Conservation (phyloP, 768 basidiomycete species). For the Pseudohyphozyma bogoriensis region DNA sequence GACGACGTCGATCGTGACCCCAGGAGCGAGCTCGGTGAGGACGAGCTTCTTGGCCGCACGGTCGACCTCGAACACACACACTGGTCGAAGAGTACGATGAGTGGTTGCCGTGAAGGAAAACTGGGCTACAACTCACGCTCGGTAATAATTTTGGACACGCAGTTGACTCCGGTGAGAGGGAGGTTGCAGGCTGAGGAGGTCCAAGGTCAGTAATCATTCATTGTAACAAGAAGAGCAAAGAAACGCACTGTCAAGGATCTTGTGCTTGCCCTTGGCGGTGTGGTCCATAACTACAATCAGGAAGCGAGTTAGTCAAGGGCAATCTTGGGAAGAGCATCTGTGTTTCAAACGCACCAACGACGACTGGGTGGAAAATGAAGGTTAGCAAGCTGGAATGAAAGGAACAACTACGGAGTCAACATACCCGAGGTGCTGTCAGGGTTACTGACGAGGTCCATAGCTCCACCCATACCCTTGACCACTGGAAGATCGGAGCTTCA, state of each 20-base stretch:
- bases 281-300: conserved; percentile 77
- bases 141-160: conserved; percentile 85
- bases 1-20: conserved; percentile 72
- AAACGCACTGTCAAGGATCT: conserved; percentile 50
- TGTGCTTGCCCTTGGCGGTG: conserved; percentile 74
- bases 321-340: neutral
- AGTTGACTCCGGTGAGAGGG: conserved; percentile 76
- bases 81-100: neutral
- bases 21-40: conserved; percentile 73
- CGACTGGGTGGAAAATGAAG: no score
- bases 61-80: conserved; percentile 72
- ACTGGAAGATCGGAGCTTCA: neutral
- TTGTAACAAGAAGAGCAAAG: neutral
- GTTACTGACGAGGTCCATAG: conserved; percentile 54
- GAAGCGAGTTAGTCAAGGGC: neutral
- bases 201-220: conserved; percentile 32
- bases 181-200: conserved; percentile 53
- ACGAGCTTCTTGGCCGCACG: conserved; percentile 59
- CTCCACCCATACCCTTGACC: conserved; percentile 73
- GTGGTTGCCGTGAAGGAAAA: neutral
- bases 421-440: no score
- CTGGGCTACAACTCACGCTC: conserved; percentile 51
- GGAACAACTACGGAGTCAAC: no score
- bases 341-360: no score
- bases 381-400: no score